A percentile compares a stretch with the other conserved stretches of the same genome.
phyloP scores from a whole-genome alignment of 257 asterid species.

The Nicotiana noctiflora region DNA sequence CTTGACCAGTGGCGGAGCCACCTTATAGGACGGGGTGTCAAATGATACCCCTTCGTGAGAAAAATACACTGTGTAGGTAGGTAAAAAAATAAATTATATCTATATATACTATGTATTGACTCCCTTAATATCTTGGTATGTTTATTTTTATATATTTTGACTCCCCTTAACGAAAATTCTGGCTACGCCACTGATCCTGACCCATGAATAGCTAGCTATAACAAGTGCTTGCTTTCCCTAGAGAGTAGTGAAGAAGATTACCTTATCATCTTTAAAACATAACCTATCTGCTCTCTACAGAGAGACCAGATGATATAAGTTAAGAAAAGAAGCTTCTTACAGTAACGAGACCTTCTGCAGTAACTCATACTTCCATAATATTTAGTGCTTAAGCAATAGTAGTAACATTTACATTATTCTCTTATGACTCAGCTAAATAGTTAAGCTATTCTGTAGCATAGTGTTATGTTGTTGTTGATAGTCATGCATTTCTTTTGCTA shows the following conservation, averaged over 20 bases:
- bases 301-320: not conserved
- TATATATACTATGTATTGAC: too few species aligned
- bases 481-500: constrained; percentile 3
- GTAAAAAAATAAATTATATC: too few species aligned
- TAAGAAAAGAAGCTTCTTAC: not conserved
- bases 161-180: too few species aligned
- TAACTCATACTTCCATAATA: not conserved
- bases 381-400: not conserved
- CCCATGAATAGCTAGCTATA: not conserved
- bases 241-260: not conserved
- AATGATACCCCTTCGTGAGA: too few species aligned
- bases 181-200: not conserved
- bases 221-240: not conserved
- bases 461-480: not conserved
- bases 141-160: too few species aligned
- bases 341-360: not conserved
- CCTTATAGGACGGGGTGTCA: too few species aligned
- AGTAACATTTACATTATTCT: not conserved
- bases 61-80: too few species aligned
- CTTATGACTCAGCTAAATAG: not conserved
- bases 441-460: not conserved
- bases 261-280: not conserved
- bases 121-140: too few species aligned
- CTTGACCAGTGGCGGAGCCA: not conserved
- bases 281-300: not conserved